These are phyloP conservation scores for Gossypium stocksii DNA, from an alignment of 345 rosid genomes.

Conservation along the genomic window DNA sequence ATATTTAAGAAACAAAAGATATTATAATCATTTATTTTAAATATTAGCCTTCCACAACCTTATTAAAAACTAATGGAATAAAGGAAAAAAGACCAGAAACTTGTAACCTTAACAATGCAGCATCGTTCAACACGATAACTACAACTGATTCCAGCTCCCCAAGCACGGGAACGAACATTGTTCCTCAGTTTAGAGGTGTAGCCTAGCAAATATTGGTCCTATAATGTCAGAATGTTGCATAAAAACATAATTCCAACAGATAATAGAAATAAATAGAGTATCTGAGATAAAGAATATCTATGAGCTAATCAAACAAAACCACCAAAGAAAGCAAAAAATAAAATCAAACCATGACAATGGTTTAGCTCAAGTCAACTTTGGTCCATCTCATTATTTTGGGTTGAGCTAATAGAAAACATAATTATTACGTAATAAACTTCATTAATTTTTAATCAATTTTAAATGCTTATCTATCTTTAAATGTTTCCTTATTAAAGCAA, in stretches of 20 bases:
- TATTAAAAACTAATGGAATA: background rate
- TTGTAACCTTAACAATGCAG: conserved; percentile 89
- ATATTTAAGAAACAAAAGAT: background rate
- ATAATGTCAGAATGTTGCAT: conserved; percentile 9
- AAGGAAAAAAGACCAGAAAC: conserved; percentile 8
- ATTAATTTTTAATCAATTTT: background rate
- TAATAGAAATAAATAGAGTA: background rate
- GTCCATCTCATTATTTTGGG: background rate
- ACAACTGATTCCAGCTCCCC: conserved; percentile 99
- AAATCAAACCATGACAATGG: background rate
- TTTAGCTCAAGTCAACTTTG: background rate
- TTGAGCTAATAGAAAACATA: background rate
- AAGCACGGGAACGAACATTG: conserved; percentile 98
- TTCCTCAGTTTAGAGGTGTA: conserved; percentile 91
- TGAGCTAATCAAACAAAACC: background rate
- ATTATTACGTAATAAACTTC: background rate
- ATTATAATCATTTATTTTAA: background rate
- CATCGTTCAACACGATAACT: conserved; percentile 92
- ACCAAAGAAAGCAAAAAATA: background rate
- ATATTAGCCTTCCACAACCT: background rate
- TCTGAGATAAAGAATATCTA: background rate
- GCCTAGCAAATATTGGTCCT: conserved; percentile 34
- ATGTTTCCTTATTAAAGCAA: background rate
- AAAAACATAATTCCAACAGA: background rate
- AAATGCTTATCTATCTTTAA: background rate